Base-by-base conservation (phyloP, 768 basidiomycete species). In the Phylloporus sp. region DNA sequence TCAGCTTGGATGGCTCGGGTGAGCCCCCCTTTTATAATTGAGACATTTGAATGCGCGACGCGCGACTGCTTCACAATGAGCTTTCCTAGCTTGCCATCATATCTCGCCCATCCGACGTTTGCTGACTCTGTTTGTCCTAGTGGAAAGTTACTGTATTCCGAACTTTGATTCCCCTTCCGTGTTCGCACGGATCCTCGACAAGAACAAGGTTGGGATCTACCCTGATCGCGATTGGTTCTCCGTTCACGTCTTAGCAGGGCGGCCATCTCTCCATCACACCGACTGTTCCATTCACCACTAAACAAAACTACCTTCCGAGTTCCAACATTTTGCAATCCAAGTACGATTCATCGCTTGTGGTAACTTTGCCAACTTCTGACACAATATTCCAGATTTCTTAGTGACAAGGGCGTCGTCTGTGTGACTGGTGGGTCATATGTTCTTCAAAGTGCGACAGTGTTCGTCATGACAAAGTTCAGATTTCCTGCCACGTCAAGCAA, bases 161-260 rank as follows among this genome's bases (percentile, higher is more conserved):
- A 76, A 93, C 70, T 95, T 96, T 62, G 93, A 96, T 66, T 93
- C 90, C 2, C 93, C 93, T 4, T 91, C 88, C 15, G 75, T 95
- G 39, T 95, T 94, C 54, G 92, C 91, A 7, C 80, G 92, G 8
- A 89, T 91, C 55, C 75, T 92, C 6, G 89, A 92, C 71, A 90
- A 90, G 58, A 70, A 90, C 64, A 90, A 88, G 66, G 77, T 72
- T 28, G 14, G 51, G 14, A 26, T 22, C 33, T 17, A 15, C 7
- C 22, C 24, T 20, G 21, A 28, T 52, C 17, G 8, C 31, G 2
- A 20, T 15, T 29, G 46, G 10, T 31, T 29, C 38, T 26, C 32
- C 9, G 9, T 39, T 56, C 33, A 58, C 44, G n/a, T 18, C 34
- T 15, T 29, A 11, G 21, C 29, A 84, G 76, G 93, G 93, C 20